Percentiles rank a stretch among this genome's conserved stretches.
These are phyloP conservation scores for Lagenaria siceraria DNA, from an alignment of 306 rosid species.

Conservation along the genomic window DNA sequence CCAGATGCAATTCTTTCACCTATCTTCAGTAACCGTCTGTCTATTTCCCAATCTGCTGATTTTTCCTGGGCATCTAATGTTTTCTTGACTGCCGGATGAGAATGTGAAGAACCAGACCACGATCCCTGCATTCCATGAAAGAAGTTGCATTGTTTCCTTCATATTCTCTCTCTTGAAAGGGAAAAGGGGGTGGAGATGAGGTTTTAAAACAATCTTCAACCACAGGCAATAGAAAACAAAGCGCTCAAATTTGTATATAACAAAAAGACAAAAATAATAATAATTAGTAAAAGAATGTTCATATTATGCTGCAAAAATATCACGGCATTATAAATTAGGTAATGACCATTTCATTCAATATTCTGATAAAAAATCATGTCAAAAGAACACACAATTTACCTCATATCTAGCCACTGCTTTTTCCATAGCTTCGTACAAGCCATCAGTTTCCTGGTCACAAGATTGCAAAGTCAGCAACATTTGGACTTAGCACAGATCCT, in stretches of 20 bases:
- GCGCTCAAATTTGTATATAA: not conserved
- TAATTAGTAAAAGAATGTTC: not conserved
- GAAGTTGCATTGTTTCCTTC: slow-evolving; percentile 3
- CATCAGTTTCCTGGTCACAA: slow-evolving; percentile 95
- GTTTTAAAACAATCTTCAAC: not conserved
- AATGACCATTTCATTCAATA: not conserved
- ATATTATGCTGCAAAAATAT: not conserved
- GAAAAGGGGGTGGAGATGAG: not conserved
- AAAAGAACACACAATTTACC: slow-evolving; percentile 32
- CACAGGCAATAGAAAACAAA: not conserved
- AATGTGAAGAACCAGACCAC: slow-evolving; percentile 70
- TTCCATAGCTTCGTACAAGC: slow-evolving; percentile 76
- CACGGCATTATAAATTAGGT: not conserved
- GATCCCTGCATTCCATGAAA: slow-evolving; percentile 57
- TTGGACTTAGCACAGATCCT: slow-evolving; percentile 55
- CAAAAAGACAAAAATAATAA: not conserved
- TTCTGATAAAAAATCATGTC: not conserved
- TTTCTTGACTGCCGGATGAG: slow-evolving; percentile 52
- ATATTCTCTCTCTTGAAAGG: not conserved
- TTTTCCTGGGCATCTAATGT: slow-evolving; percentile 36
- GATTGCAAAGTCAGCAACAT: slow-evolving; percentile 81
- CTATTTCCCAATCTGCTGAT: slow-evolving; percentile 86
- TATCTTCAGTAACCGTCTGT: slow-evolving; percentile 69
- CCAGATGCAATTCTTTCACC: slow-evolving; percentile 94
- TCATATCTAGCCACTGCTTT: slow-evolving; percentile 78